Evolutionary conservation across 2,329 filamentous ascomycete species (phyloP).

Genomic region (Clonostachys rhizophaga): DNA sequence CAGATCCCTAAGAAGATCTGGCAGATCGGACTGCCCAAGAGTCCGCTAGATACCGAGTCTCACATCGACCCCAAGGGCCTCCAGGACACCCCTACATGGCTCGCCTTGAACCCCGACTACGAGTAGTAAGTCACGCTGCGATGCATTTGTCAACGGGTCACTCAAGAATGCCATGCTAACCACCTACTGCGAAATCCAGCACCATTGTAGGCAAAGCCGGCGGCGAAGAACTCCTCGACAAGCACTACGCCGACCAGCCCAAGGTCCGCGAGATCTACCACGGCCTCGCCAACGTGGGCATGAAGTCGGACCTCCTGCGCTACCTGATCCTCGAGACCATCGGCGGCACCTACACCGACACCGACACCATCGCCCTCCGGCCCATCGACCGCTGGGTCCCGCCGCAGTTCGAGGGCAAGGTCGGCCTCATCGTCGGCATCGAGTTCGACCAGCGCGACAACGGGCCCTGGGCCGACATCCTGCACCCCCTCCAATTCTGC

Average conservation of each 20-base stretch:
- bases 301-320: conserved; percentile 18
- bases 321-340: conserved; percentile 15
- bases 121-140: conserved; percentile 4
- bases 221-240: conserved; percentile 12
- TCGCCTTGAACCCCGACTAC: conserved; percentile 6
- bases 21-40: conserved; percentile 7
- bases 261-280: conserved; percentile 11
- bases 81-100: conserved; percentile 3
- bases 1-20: conserved; percentile 3
- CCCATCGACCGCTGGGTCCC: conserved; percentile 32
- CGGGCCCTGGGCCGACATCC: conserved; percentile 13
- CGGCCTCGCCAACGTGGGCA: conserved; percentile 14
- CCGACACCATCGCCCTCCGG: conserved; percentile 50
- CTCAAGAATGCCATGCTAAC: neutral
- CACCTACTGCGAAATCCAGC: neutral
- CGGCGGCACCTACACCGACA: conserved; percentile 27
- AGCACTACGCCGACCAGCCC: conserved; percentile 1
- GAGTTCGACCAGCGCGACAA: conserved; percentile 20
- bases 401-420: conserved; percentile 6
- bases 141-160: neutral
- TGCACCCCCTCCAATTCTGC: conserved; percentile 20
- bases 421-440: conserved; percentile 16
- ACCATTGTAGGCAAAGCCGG: conserved; percentile 12
- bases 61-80: neutral
- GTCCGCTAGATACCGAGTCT: neutral